Base-by-base conservation (phyloP, 2,329 filamentous ascomycete genomes). In the Exophiala bonariae region DNA sequence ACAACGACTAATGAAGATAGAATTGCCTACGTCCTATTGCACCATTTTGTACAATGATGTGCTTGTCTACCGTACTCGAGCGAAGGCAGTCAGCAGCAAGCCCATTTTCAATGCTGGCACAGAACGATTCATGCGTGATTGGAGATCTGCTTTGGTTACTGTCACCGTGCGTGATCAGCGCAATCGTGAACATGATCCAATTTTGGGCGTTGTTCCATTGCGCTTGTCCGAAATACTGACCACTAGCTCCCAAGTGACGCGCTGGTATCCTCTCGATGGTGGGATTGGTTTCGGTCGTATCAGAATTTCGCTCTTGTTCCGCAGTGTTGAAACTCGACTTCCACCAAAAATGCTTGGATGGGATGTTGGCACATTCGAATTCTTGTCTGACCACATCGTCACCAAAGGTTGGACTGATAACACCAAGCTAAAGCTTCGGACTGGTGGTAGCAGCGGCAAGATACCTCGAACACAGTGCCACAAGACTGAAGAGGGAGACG, bases 61-160 rank as follows among this genome's bases (percentile, higher is more conserved):
- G 4, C 57, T 78, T 71, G 77, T 90, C 14, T 97, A 96, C 74
- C 90, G 92, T 62, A 97, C 92, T n/a, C 82, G 93, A 61, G 82
- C 89, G 28, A 97, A 99, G 74, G 91, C 91, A 3, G 87, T 95
- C 6, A 95, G 87, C 28, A 95, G 89, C 42, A 91, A 95, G 65
- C 93, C 93, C 1, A 96, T 97, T 55, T 97, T 96, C 78, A 96
- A 97, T 59, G 91, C 93, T 3, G 92, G 92, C 50, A 96, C 91
- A 0, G 93, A 99, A 63, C 82, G 86, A 10, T 97, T 97, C 60
- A 74, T 97, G 22, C 85, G 92, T 17, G 92, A 99, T 63, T 99
- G 93, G 93, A 80, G 89, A 54, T 93, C 88, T 14, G 79, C 81
- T 36, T 87, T 96, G 47, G 79, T 95, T 44, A 96, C 91, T 0